phyloP scores from a whole-genome alignment of 129 eudicot species.

The Pulicaria dysenterica region DNA sequence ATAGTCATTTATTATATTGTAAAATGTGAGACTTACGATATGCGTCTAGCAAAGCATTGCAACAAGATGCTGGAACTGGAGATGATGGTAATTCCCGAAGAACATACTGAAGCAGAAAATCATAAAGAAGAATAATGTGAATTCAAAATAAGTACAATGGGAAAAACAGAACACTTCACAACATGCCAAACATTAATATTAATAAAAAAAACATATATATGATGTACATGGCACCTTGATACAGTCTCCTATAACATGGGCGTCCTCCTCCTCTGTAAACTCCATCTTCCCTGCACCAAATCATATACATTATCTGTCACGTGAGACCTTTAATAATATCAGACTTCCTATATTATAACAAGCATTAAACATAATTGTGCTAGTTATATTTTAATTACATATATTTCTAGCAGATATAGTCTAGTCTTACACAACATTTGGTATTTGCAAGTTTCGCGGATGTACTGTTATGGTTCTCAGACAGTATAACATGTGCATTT shows the following conservation, averaged over 20 bases:
- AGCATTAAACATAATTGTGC: conserved; percentile 17
- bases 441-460: not conserved
- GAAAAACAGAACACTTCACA: not conserved
- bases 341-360: conserved; percentile 11
- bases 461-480: no score
- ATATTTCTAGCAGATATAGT: not conserved
- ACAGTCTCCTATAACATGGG: conserved; percentile 94
- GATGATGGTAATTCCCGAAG: conserved; percentile 96
- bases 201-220: not conserved
- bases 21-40: conserved; percentile 55
- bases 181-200: not conserved
- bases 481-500: no score
- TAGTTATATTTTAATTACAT: not conserved
- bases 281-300: conserved; percentile 70
- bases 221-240: conserved; percentile 55
- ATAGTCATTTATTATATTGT: not conserved
- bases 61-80: conserved; percentile 98
- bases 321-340: conserved; percentile 5
- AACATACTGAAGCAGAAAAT: conserved; percentile 54
- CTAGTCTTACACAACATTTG: not conserved
- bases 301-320: conserved; percentile 20
- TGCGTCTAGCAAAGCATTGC: conserved; percentile 92
- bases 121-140: not conserved
- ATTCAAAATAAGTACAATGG: conserved; percentile 7
- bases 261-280: conserved; percentile 76